phyloP scores from a whole-genome alignment of 345 rosid genomes.

The Cardamine chenopodiifolia region DNA sequence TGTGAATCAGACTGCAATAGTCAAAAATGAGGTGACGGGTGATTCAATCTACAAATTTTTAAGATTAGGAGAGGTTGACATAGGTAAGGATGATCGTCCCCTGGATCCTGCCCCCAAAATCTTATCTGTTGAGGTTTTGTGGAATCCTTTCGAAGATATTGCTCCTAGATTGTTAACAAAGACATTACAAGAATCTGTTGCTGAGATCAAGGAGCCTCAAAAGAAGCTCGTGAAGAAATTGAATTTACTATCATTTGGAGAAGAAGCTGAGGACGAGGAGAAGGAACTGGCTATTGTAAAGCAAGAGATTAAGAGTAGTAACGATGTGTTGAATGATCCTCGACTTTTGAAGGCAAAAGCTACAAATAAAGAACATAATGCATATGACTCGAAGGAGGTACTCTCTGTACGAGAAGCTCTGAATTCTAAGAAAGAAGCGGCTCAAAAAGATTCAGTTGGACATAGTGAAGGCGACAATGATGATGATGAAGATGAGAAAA shows the following conservation, averaged over 20 bases:
- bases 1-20: no score
- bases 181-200: conserved; percentile 47
- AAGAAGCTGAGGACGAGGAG: conserved; percentile 98
- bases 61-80: conserved; percentile 75
- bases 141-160: conserved; percentile 98
- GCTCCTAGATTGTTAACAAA: conserved; percentile 59
- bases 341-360: conserved; percentile 72
- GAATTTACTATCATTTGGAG: conserved; percentile 93
- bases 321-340: conserved; percentile 93
- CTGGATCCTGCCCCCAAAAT: conserved; percentile 78
- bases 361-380: conserved; percentile 59
- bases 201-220: conserved; percentile 59
- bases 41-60: conserved; percentile 85
- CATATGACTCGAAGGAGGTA: conserved; percentile 60
- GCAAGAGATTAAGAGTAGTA: conserved; percentile 92
- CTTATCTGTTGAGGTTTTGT: conserved; percentile 85
- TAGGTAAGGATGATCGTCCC: conserved; percentile 72
- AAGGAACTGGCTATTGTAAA: conserved; percentile 71
- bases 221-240: conserved; percentile 85
- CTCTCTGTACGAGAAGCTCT: conserved; percentile 82
- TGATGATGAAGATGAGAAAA: conserved; percentile 63
- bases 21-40: conserved; percentile 64
- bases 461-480: conserved; percentile 48
- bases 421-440: conserved; percentile 63
- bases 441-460: conserved; percentile 45